Evolutionary conservation across 164 flowering plant species (phyloP).

Genomic region (Stephania yunnanensis): DNA sequence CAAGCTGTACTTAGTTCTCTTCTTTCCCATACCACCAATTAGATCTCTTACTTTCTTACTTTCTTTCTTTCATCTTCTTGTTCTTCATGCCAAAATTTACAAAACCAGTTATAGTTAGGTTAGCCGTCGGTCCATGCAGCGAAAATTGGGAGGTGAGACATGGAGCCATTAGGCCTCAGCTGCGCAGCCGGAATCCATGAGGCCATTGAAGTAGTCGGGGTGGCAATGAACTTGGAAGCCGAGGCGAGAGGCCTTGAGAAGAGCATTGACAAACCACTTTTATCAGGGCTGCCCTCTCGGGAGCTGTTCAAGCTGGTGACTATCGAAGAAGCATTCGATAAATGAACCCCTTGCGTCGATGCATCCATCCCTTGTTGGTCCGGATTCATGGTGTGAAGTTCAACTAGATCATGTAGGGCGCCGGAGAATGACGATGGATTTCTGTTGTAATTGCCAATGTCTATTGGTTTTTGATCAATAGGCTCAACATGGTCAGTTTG

Average conservation of each 20-base stretch:
- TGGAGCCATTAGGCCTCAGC: slow-evolving; percentile 39
- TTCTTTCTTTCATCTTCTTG: not conserved
- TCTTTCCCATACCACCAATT: not conserved
- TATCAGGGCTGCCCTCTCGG: slow-evolving; percentile 71
- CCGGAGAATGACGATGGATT: slow-evolving; percentile 27
- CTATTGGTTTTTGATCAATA: slow-evolving; percentile 28
- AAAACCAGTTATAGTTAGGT: not conserved
- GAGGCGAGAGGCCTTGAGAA: slow-evolving; percentile 31
- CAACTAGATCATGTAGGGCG: slow-evolving; percentile 47
- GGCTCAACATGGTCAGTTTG: slow-evolving; percentile 17
- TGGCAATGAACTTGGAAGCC: slow-evolving; percentile 26
- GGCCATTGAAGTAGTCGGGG: slow-evolving; percentile 15
- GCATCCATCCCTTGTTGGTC: slow-evolving; percentile 28
- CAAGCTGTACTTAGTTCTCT: not conserved
- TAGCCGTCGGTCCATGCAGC: slow-evolving; percentile 74
- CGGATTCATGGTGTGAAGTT: slow-evolving; percentile 26
- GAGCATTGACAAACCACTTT: slow-evolving; percentile 24
- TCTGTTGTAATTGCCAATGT: slow-evolving; percentile 13
- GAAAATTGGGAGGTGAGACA: slow-evolving; percentile 70
- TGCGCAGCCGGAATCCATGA: slow-evolving; percentile 56
- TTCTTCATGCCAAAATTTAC: slow-evolving; percentile 31
- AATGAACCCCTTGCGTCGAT: slow-evolving; percentile 27
- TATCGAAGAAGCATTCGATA: slow-evolving; percentile 54
- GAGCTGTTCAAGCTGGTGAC: slow-evolving; percentile 66
- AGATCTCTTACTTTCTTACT: not conserved